phyloP scores from a whole-genome alignment of 768 basidiomycete species.

The Collybiopsis confluens region DNA sequence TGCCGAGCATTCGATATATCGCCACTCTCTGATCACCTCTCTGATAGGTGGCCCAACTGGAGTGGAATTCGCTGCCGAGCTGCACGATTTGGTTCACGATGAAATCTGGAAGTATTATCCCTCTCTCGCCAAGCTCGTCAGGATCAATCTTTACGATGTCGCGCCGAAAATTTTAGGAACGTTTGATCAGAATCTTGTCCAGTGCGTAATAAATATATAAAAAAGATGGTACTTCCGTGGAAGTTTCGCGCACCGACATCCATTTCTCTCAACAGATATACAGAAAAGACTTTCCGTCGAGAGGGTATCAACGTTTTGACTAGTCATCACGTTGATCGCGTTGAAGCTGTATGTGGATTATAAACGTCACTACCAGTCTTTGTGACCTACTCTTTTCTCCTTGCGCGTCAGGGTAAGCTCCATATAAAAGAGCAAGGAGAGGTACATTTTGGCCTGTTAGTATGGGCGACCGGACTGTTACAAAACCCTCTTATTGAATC shows the following conservation, averaged over 20 bases:
- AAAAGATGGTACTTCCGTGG: no score
- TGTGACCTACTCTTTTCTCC: background rate
- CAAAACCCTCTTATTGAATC: constrained; percentile 74
- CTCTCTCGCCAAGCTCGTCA: constrained; percentile 53
- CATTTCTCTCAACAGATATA: constrained; percentile 39
- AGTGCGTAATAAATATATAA: no score
- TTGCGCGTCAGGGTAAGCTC: constrained; percentile 60
- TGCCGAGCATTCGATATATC: constrained; percentile 16
- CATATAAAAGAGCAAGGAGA: constrained; percentile 69
- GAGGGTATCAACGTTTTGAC: constrained; percentile 74
- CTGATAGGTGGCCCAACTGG: constrained; percentile 75
- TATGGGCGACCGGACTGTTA: constrained; percentile 85
- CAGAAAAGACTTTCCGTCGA: constrained; percentile 64
- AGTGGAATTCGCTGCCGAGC: constrained; percentile 80
- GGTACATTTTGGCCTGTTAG: constrained; percentile 78
- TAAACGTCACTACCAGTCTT: no score
- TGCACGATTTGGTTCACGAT: constrained; percentile 70
- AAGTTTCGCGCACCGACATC: no score
- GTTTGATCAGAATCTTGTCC: constrained; percentile 66
- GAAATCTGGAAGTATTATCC: constrained; percentile 66
- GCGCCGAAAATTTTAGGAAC: constrained; percentile 70
- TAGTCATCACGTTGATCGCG: constrained; percentile 67
- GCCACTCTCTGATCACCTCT: constrained; percentile 1
- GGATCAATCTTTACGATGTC: constrained; percentile 80
- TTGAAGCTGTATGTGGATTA: constrained; percentile 47